Conservation (phyloP, 768 basidiomycete genomes). For the Pisolithus orientalis region DNA sequence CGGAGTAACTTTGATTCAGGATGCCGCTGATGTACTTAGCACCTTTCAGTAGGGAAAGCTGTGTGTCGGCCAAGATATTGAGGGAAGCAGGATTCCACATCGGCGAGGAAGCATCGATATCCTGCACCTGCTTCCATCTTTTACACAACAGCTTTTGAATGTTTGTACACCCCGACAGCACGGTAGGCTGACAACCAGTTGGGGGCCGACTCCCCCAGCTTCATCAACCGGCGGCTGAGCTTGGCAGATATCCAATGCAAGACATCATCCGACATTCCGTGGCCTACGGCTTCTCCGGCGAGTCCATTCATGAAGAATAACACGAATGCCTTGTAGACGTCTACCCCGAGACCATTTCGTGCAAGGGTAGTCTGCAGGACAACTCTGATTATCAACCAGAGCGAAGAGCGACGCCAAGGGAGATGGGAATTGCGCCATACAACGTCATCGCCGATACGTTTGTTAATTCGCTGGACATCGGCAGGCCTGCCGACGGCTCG, state of each 20-base stretch:
- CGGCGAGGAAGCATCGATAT: slow-evolving; percentile 18
- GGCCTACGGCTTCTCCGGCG: neutral
- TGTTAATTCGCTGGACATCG: slow-evolving; percentile 26
- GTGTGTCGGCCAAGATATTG: slow-evolving; percentile 24
- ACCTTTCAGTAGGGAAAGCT: slow-evolving; percentile 27
- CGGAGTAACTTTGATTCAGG: neutral
- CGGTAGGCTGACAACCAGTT: slow-evolving; percentile 10
- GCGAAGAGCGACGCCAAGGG: slow-evolving; percentile 45
- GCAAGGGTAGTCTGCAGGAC: slow-evolving; percentile 34
- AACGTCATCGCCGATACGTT: slow-evolving; percentile 43
- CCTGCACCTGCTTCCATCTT: slow-evolving; percentile 32
- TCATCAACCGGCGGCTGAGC: slow-evolving; percentile 31
- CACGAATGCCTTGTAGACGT: slow-evolving; percentile 29
- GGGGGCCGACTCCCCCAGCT: slow-evolving; percentile 22
- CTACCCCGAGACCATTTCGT: slow-evolving; percentile 6
- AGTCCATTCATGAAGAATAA: slow-evolving; percentile 23
- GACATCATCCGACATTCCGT: slow-evolving; percentile 23
- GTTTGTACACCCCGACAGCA: slow-evolving; percentile 5
- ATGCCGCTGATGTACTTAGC: slow-evolving; percentile 20
- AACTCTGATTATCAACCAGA: slow-evolving; percentile 47
- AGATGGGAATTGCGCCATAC: slow-evolving; percentile 32
- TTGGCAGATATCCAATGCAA: slow-evolving; percentile 34
- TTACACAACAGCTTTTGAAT: slow-evolving; percentile 20
- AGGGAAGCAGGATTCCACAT: slow-evolving; percentile 26
- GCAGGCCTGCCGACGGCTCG: slow-evolving; percentile 30